phyloP scores from a whole-genome alignment of 495 filamentous ascomycete genomes.

The Astrocystis sublimbata region DNA sequence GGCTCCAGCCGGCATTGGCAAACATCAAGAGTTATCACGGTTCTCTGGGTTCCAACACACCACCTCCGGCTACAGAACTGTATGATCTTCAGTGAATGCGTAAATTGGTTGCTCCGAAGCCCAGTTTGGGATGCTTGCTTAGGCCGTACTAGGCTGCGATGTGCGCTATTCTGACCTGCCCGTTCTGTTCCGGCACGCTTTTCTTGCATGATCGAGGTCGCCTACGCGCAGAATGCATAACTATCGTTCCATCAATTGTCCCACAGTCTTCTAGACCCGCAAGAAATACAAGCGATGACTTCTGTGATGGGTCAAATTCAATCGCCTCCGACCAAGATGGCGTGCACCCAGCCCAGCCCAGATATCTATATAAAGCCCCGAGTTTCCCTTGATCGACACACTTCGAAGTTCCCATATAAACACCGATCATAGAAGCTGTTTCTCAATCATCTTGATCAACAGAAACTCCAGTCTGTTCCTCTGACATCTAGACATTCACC shows the following conservation, averaged over 20 bases:
- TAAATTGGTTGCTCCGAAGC: not conserved
- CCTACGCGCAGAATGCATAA: slow-evolving; percentile 6
- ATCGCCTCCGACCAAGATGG: not conserved
- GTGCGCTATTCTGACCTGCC: not conserved
- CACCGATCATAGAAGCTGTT: not conserved
- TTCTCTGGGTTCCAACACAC: not conserved
- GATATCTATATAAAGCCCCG: slow-evolving; percentile 10
- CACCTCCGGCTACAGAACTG: not conserved
- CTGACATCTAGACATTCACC: not conserved
- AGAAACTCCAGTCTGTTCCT: not conserved
- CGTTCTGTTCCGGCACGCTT: not conserved
- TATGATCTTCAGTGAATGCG: not conserved
- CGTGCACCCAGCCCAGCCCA: not conserved
- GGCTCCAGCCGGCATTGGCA: not conserved
- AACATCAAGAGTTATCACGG: not conserved
- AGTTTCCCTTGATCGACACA: not conserved
- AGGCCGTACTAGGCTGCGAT: not conserved
- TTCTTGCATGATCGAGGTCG: slow-evolving; percentile 1
- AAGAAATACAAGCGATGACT: not conserved
- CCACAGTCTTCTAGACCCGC: slow-evolving; percentile 3
- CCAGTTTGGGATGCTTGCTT: not conserved
- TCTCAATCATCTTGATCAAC: too few species aligned
- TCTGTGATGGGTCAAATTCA: not conserved
- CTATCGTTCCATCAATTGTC: not conserved
- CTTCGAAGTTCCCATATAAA: not conserved